Evolutionary conservation across 1,284 basidiomycete genomes (phyloP).

Genomic region (Apiotrichum akiyoshidainum): DNA sequence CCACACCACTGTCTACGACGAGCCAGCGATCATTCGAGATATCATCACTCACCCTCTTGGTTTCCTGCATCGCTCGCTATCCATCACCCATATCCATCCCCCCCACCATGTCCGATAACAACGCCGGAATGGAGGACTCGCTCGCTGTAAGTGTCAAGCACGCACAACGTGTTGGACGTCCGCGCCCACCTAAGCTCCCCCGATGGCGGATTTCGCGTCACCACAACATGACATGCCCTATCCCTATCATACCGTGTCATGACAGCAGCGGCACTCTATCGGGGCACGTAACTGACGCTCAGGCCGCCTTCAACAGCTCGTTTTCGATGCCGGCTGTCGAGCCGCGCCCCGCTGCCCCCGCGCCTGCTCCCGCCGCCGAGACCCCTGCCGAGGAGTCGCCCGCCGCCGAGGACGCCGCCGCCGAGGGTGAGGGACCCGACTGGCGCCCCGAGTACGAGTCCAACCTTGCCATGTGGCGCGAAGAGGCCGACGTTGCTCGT

Average conservation of each 20-base stretch:
- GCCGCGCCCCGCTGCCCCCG: conserved; percentile 15
- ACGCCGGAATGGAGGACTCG: conserved; percentile 36
- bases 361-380: conserved; percentile 4
- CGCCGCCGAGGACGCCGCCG: conserved; percentile 12
- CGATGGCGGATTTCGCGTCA: neutral
- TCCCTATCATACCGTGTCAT: no score
- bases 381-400: conserved; percentile 2
- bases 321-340: conserved; percentile 44
- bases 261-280: no score
- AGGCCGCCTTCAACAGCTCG: conserved; percentile 47
- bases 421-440: conserved; percentile 28
- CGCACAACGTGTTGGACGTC: no score
- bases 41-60: neutral
- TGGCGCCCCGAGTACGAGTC: conserved; percentile 67
- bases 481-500: conserved; percentile 68
- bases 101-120: conserved; percentile 41
- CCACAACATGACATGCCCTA: no score
- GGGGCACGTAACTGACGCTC: neutral
- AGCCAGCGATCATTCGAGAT: neutral
- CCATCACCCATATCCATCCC: neutral
- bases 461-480: conserved; percentile 68
- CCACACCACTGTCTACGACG: no score
- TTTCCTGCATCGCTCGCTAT: neutral
- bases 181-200: no score
- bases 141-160: conserved; percentile 35